Percentiles rank a stretch among this genome's conserved stretches.
phyloP scores from a whole-genome alignment of 495 filamentous ascomycete species.

The Chlorociboria aeruginascens region DNA sequence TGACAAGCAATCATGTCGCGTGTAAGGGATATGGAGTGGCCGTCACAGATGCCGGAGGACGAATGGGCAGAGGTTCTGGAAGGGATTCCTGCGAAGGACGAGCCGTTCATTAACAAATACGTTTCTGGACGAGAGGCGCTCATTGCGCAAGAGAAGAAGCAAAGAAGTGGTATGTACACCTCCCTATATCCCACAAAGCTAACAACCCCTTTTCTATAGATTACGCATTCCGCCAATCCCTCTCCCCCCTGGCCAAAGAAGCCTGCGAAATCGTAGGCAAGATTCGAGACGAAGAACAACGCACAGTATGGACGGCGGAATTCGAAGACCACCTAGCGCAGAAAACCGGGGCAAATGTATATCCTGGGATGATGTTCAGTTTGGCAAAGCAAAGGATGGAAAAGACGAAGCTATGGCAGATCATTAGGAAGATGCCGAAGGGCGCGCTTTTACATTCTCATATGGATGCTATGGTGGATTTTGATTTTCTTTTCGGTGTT shows the following conservation, averaged over 20 bases:
- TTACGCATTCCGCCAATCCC: conserved; percentile 48
- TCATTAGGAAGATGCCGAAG: conserved; percentile 80
- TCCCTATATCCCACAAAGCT: conserved; percentile 1
- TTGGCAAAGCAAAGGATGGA: conserved; percentile 72
- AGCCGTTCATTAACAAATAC: conserved; percentile 72
- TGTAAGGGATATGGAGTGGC: conserved; percentile 14
- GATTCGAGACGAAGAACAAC: conserved; percentile 66
- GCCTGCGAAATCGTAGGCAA: conserved; percentile 67
- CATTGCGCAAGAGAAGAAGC: conserved; percentile 66
- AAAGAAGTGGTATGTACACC: conserved; percentile 58
- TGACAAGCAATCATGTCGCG: conserved; percentile 7
- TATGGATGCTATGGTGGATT: conserved; percentile 80
- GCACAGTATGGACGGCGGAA: conserved; percentile 57
- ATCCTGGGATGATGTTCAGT: conserved; percentile 83
- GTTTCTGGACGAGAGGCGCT: conserved; percentile 63
- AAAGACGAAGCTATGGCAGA: conserved; percentile 70
- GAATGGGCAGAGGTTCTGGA: conserved; percentile 39
- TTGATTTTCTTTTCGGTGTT: conserved; percentile 61
- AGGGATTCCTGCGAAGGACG: conserved; percentile 40
- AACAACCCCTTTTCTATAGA: conserved; percentile 23
- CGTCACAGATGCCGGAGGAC: conserved; percentile 29
- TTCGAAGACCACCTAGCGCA: conserved; percentile 52
- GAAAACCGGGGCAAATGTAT: conserved; percentile 42
- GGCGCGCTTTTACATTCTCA: conserved; percentile 83
- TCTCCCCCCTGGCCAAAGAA: conserved; percentile 60